Base-by-base conservation (phyloP, 257 asterid species). In the Forsythia viridissima region DNA sequence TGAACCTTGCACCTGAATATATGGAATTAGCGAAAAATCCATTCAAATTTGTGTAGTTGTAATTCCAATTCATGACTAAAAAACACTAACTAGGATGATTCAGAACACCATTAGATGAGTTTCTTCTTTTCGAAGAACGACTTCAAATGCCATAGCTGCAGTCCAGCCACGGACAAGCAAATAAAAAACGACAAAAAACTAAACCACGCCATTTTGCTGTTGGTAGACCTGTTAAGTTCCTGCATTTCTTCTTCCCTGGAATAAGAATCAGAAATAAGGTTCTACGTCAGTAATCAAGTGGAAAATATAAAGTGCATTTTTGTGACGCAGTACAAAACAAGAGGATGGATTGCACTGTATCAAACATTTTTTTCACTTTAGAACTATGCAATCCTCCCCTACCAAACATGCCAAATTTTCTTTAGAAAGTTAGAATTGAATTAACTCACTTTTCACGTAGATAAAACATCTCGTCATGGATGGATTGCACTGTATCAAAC, bases 191-290 rank as follows among this genome's bases (percentile, higher is more conserved):
- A 94, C 38, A 91, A 82, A 69, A 87, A 82, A 74, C 94, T 86
- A 79, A 92, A 61, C 94, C 93, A 90, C 16, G 86, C 89, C 98
- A 94, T 90, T 82, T 86, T 90, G 20, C 92, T 86, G 87, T 87
- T 86, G 51, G 97, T 94, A 0, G 97, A 90, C 80, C 72, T 73
- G 79, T 94, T 94, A 46, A 92, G 88, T 68, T 79, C 76, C 85
- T 91, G 97, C 97, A 94, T 92, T 84, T 94, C 97, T 72, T 82
- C 87, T 81, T 92, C 97, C 90, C 97, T 92, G 90, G 36, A 75
- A 52, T n/a, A 67, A 71, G 61, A 42, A 71, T 16, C 42, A 16
- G 18, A 43, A 5, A 43, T 10, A 65, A 10, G 38, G 38, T 61
- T 61, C 5, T 61, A 61, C 1, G 4, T 61, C 65, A 55, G 65